Base-by-base conservation (phyloP, 2,329 filamentous ascomycete species). In the Arthrobotrys megalospora region DNA sequence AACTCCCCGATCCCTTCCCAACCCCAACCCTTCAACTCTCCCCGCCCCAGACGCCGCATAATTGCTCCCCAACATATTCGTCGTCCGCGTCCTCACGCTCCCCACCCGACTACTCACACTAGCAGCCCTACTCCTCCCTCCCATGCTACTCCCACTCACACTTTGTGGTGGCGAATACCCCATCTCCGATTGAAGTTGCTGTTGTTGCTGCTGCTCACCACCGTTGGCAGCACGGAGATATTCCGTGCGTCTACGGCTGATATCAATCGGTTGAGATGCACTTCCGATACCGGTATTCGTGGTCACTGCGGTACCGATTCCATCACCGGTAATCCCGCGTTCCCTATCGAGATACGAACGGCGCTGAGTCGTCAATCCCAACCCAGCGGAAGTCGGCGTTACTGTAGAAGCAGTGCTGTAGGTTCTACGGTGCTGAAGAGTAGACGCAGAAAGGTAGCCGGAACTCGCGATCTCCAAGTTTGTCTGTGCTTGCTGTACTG, bases 41-140 rank as follows among this genome's bases (percentile, higher is more conserved):
- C 72, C 65, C 1, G 47, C 50, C 4, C 60, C 55, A 34, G 68
- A 76, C 14, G 64, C 69, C 3, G 60, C 55, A 38, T 76, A 76
- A 19, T 58, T 64, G 24, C 65, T 76, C 10, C 72, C 72, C n/a
- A 76, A 19, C 21, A 76, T 43, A 38, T 76, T 76, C 38, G 72
- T 76, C 38, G 65, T 43, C 32, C 72, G 55, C 24, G 72, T 63
- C 24, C 72, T 63, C 7, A 76, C 58, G 14, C 72, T 76, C 1
- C 72, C 72, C 36, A 65, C 72, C 6, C 72, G 72, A 16, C 72
- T 76, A 28, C 72, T 76, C 34, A 76, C 58, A 19, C 72, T 76
- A 38, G 72, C 24, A 6, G 72, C 45, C 14, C 72, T 32, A 19
- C 52, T 65, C 14, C 72, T 36, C 3, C 72, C 72, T 7, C 52